Evolutionary conservation across 2,329 filamentous ascomycete species (phyloP).

Genomic region (Huntiella omanensis): DNA sequence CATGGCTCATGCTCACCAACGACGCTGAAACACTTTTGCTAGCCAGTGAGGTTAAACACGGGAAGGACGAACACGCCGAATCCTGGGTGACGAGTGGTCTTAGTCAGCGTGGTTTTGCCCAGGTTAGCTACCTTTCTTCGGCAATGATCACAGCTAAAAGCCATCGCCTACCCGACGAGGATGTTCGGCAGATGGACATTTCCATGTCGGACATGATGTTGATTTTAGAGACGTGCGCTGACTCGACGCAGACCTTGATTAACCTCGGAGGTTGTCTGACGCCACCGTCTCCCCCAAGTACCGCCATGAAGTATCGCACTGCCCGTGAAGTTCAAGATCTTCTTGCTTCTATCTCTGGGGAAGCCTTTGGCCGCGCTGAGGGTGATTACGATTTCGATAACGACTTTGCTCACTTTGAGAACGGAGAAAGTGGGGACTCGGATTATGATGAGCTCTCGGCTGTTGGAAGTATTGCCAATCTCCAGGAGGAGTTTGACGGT

Average conservation of each 20-base stretch:
- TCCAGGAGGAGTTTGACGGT: slow-evolving; percentile 10
- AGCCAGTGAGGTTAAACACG: slow-evolving; percentile 8
- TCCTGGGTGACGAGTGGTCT: slow-evolving; percentile 25
- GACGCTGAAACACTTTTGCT: slow-evolving; percentile 28
- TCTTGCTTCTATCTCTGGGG: slow-evolving; percentile 73
- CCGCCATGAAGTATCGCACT: slow-evolving; percentile 70
- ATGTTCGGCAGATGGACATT: slow-evolving; percentile 53
- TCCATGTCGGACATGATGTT: slow-evolving; percentile 73
- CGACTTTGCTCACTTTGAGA: slow-evolving; percentile 37
- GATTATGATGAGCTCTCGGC: slow-evolving; percentile 14
- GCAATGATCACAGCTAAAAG: slow-evolving; percentile 51
- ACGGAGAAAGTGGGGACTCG: slow-evolving; percentile 24
- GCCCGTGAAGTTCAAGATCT: slow-evolving; percentile 75
- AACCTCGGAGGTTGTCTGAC: slow-evolving; percentile 59
- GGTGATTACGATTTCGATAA: slow-evolving; percentile 44
- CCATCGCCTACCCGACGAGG: slow-evolving; percentile 27
- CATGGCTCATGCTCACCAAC: slow-evolving; percentile 68
- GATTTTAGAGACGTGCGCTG: slow-evolving; percentile 84
- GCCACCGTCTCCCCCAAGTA: slow-evolving; percentile 67
- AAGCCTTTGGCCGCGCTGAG: slow-evolving; percentile 51
- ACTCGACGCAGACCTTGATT: slow-evolving; percentile 87
- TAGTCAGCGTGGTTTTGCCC: slow-evolving; percentile 56
- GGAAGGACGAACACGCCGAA: slow-evolving; percentile 20
- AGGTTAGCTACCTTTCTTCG: slow-evolving; percentile 71
- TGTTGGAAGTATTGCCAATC: slow-evolving; percentile 15